Evolutionary conservation across 176 grass and related monocot genomes (phyloP), one percentile per base, ranked within the genome.

Genomic region (Puccinellia tenuiflora): DNA sequence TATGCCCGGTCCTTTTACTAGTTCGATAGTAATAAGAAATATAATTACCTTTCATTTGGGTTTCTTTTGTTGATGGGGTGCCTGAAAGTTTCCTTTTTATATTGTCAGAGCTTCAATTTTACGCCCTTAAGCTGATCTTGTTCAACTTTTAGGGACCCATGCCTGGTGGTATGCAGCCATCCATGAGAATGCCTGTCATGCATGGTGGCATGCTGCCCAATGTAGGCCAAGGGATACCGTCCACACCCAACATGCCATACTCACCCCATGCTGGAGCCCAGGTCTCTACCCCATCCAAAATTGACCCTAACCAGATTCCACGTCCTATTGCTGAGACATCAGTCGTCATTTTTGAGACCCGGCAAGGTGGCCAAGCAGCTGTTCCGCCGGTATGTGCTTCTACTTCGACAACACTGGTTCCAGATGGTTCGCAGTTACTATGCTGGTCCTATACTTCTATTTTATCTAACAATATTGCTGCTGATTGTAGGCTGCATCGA

Each of bases 231-330:
- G 86, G 87, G 35, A 85, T 94, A 85, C 59, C 81, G 0, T 81
- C 83, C 16, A 86, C 85, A 20, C 81, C 93, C 26, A 80, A 81
- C 28, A 93, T 93, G 87, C 84, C 86, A 35, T 89, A 89, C 64
- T 86, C 91, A 9, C 86, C 94, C 51, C 94, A 88, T 85, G 86
- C 88, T 71, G 90, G 88, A 69, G 53, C 85, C 48, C 84, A 91
- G 82, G 70, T 93, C 9, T 82, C 88, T 24, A 92, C 93, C 5
- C 90, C 90, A 71, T 97, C 89, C 11, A 97, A 93, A 63, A 97
- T 97, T 43, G 94, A 97, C 66, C 94, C 94, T 38, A 93, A 89
- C 83, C 94, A 97, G 76, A 93, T 97, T 48, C 94, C 94, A 0
- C 84, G 91, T 30, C 94, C 94, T 47, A 74, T 97, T 43, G 61